These are phyloP conservation scores for Botrytis elliptica DNA, from an alignment of 2,329 filamentous ascomycete genomes.

Conservation along the genomic window DNA sequence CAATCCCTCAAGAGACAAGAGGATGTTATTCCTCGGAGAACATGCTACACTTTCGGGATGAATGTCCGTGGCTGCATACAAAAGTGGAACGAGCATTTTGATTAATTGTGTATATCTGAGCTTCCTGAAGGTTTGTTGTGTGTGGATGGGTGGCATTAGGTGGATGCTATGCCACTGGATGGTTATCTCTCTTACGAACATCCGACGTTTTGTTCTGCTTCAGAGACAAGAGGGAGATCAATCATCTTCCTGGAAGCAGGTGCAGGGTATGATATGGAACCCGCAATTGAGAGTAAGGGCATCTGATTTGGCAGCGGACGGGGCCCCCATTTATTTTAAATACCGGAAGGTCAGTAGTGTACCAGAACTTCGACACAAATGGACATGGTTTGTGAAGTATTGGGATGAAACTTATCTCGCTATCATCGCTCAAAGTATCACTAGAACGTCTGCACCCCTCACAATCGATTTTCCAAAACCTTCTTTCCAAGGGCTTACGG, in stretches of 20 bases:
- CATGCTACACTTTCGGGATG: background rate
- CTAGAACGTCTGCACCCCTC: conserved; percentile 13
- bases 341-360: background rate
- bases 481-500: conserved; percentile 2
- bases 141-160: background rate
- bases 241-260: background rate
- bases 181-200: conserved; percentile 13
- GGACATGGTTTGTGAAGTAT: conserved; percentile 11
- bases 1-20: background rate
- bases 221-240: conserved; percentile 18
- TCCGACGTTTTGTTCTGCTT: conserved; percentile 1
- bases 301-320: conserved; percentile 13
- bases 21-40: background rate
- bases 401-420: conserved; percentile 8
- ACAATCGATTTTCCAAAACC: conserved; percentile 6
- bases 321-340: background rate
- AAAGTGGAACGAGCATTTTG: background rate
- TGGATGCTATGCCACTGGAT: conserved; percentile 20
- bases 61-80: conserved; percentile 4
- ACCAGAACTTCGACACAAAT: conserved; percentile 4
- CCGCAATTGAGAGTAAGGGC: background rate
- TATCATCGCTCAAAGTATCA: conserved; percentile 7
- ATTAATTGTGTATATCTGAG: background rate
- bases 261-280: conserved; percentile 9
- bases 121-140: background rate